phyloP scores from a whole-genome alignment of 192 early-diverging fungal genomes.

The Kappamyces sp. region DNA sequence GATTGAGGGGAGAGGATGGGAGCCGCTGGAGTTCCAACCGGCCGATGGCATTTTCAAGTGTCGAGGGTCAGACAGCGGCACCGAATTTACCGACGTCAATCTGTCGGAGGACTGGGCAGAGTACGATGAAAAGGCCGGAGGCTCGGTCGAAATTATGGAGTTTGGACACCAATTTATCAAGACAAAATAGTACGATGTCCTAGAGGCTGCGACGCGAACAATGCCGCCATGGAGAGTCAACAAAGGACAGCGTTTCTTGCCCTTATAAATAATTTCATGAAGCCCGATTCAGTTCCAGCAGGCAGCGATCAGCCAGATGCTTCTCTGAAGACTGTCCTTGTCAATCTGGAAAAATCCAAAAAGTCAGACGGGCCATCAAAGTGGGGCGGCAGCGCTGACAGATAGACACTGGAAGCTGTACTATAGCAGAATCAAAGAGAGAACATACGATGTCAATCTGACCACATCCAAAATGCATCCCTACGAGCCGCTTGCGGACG shows the following conservation, averaged over 20 bases:
- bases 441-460: conserved; percentile 51
- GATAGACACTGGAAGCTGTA: conserved; percentile 19
- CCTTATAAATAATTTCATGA: too few relatives aligned
- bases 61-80: conserved; percentile 62
- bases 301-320: too few relatives aligned
- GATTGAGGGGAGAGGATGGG: conserved; percentile 79
- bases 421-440: conserved; percentile 27
- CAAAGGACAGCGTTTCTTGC: too few relatives aligned
- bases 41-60: conserved; percentile 20
- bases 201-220: too few relatives aligned
- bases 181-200: conserved; percentile 8
- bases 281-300: too few relatives aligned
- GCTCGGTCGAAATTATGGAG: conserved; percentile 60
- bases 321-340: too few relatives aligned
- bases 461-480: conserved; percentile 42
- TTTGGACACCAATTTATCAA: conserved; percentile 55
- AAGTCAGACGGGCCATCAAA: too few relatives aligned
- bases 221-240: too few relatives aligned
- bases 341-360: too few relatives aligned
- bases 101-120: conserved; percentile 78
- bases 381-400: too few relatives aligned
- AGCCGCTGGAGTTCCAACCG: conserved; percentile 63
- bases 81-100: conserved; percentile 71
- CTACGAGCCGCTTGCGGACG: conserved; percentile 52
- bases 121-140: conserved; percentile 75